Evolutionary conservation across 345 rosid species (phyloP).

Genomic region (Atalantia buxifolia): DNA sequence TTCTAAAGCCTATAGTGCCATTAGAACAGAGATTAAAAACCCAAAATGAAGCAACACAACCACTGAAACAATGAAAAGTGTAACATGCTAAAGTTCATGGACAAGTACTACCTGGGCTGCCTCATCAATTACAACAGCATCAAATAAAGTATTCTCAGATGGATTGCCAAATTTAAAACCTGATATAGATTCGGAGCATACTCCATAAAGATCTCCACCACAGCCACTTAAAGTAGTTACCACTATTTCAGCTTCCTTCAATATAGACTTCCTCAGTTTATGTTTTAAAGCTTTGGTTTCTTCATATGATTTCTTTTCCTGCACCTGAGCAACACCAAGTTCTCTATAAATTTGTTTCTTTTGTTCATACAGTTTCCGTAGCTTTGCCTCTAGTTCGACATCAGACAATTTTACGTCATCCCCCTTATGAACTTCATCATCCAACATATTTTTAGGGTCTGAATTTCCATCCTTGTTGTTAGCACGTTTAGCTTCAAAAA

Average conservation of each 20-base stretch:
- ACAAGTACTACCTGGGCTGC: constrained; percentile 76
- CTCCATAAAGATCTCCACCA: constrained; percentile 95
- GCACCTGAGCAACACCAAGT: constrained; percentile 77
- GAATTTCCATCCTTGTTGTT: constrained; percentile 58
- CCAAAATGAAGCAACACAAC: constrained; percentile 9
- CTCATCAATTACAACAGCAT: constrained; percentile 94
- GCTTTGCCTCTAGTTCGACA: constrained; percentile 57
- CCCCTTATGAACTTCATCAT: constrained; percentile 36
- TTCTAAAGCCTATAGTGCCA: constrained; percentile 76
- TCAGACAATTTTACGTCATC: constrained; percentile 59
- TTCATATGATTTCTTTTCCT: constrained; percentile 68
- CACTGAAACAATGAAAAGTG: constrained; percentile 15
- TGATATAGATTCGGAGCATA: constrained; percentile 81
- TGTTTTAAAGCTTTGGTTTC: constrained; percentile 63
- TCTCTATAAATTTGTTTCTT: constrained; percentile 83
- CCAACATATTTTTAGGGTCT: constrained; percentile 38
- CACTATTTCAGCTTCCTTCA: constrained; percentile 94
- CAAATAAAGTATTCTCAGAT: constrained; percentile 78
- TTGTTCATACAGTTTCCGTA: constrained; percentile 72
- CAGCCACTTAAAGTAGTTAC: constrained; percentile 94
- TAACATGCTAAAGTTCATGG: constrained; percentile 20
- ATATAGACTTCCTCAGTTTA: constrained; percentile 73
- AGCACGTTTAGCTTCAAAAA: constrained; percentile 88
- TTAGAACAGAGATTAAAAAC: constrained; percentile 15
- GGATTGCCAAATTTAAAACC: constrained; percentile 65